These are phyloP conservation scores for Diaporthe australafricana DNA, from an alignment of 2,329 filamentous ascomycete genomes.

Conservation along the genomic window DNA sequence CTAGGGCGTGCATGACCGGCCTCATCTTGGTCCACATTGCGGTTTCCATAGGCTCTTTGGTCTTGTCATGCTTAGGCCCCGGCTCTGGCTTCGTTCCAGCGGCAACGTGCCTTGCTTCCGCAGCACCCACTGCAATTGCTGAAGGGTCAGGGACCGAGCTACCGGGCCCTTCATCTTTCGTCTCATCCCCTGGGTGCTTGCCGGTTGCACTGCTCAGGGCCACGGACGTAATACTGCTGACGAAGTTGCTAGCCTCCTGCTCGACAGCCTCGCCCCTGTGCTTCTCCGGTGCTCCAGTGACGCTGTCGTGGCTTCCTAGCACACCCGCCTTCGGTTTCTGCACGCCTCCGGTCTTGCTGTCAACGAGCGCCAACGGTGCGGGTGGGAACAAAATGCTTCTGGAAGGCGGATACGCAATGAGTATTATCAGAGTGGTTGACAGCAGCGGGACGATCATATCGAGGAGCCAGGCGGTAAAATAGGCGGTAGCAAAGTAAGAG, in stretches of 20 bases:
- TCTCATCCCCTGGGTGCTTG: slow-evolving; percentile 71
- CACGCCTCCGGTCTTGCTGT: slow-evolving; percentile 76
- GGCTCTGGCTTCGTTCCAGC: slow-evolving; percentile 60
- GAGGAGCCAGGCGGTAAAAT: slow-evolving; percentile 75
- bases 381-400: slow-evolving; percentile 78
- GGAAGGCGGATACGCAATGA: slow-evolving; percentile 74
- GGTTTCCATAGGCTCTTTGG: slow-evolving; percentile 81
- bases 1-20: slow-evolving; percentile 73
- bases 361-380: slow-evolving; percentile 79
- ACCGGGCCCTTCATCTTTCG: slow-evolving; percentile 43
- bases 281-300: slow-evolving; percentile 85
- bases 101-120: slow-evolving; percentile 55
- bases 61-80: slow-evolving; percentile 72
- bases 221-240: slow-evolving; percentile 78
- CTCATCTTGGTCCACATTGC: slow-evolving; percentile 83
- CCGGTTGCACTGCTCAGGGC: slow-evolving; percentile 81
- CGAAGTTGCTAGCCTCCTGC: slow-evolving; percentile 84
- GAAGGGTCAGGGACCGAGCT: slow-evolving; percentile 50
- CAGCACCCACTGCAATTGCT: slow-evolving; percentile 50
- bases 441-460: slow-evolving; percentile 77
- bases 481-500: slow-evolving; percentile 66
- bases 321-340: slow-evolving; percentile 83
- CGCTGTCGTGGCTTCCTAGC: slow-evolving; percentile 79
- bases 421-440: slow-evolving; percentile 67
- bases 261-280: slow-evolving; percentile 87